Evolutionary conservation across 208 protist genomes (phyloP), one percentile per base, ranked within the genome.

Genomic region (Porcisia deanei): DNA sequence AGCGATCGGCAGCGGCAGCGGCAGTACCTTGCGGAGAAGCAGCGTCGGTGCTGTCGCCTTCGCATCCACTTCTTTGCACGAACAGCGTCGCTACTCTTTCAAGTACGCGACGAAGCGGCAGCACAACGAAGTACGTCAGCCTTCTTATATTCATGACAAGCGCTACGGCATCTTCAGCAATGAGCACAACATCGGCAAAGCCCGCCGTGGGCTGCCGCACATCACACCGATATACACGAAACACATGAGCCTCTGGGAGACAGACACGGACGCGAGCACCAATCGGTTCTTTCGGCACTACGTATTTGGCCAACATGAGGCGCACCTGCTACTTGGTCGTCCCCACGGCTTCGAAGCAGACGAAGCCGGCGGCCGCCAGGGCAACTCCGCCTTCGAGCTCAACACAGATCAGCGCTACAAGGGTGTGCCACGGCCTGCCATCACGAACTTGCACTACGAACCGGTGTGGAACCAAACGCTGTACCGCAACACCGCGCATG

Each of bases 201-300:
- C 90, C 1, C 84, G 89, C 3, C 90, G 93, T 34, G 90, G 88
- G 16, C 81, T 94, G 52, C 90, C 88, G 39, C 87, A 88, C 63
- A 91, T 94, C 37, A 94, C 90, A 14, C 93, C 90, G 20, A 74
- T 95, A 20, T 91, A 93, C 81, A 89, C 81, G 18, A 87, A 84
- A 60, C 93, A 97, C 84, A 94, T 94, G 91, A 92, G 83, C 59
- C 82, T 97, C 9, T 97, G 93, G 91, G 91, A 95, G 55, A 93
- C 88, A 4, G 93, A 97, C 81, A 97, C 93, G n/a, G 93, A 97
- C 79, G 91, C 91, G 45, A 87, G 58, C 25, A 95, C 74, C 25
- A 97, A 97, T 57, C 93, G 91, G 25, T 95, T 94, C 67, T 97
- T 95, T 53, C 85, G 91, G 39, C 82, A 70, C 69, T 97, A 95